These are phyloP conservation scores for Rhypophila decipiens DNA, from an alignment of 495 filamentous ascomycete genomes.

Conservation along the genomic window DNA sequence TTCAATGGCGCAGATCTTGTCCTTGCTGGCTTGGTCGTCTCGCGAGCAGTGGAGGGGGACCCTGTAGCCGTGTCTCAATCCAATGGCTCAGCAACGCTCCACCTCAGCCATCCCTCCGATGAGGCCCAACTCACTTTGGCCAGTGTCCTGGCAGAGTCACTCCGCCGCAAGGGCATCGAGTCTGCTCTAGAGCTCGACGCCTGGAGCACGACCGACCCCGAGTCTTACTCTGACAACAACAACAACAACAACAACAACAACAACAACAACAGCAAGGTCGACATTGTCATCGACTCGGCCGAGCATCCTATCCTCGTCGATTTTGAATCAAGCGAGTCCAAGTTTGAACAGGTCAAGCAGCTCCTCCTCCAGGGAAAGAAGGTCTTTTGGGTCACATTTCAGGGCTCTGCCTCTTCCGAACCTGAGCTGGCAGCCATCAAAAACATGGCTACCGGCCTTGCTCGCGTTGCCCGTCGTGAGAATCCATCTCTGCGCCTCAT, in stretches of 20 bases:
- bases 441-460: not conserved
- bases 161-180: not conserved
- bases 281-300: constrained; percentile 4
- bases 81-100: too few species aligned
- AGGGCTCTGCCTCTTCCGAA: not conserved
- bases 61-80: not conserved
- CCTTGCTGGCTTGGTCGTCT: not conserved
- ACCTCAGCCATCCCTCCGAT: constrained; percentile 5
- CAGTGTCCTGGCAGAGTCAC: not conserved
- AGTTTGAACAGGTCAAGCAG: constrained; percentile 5
- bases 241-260: too few species aligned
- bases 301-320: not conserved
- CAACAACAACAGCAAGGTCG: not conserved
- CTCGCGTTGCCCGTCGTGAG: constrained; percentile 1
- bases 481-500: not conserved
- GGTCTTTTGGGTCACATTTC: constrained; percentile 13
- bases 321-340: not conserved
- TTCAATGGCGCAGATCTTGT: constrained; percentile 7
- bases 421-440: not conserved
- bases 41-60: not conserved
- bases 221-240: too few species aligned
- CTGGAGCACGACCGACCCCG: not conserved
- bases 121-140: not conserved
- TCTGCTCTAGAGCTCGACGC: not conserved
- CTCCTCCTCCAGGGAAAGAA: constrained; percentile 6